These are phyloP conservation scores for Ascochyta lentis DNA, from an alignment of 2,329 filamentous ascomycete species.

Conservation along the genomic window DNA sequence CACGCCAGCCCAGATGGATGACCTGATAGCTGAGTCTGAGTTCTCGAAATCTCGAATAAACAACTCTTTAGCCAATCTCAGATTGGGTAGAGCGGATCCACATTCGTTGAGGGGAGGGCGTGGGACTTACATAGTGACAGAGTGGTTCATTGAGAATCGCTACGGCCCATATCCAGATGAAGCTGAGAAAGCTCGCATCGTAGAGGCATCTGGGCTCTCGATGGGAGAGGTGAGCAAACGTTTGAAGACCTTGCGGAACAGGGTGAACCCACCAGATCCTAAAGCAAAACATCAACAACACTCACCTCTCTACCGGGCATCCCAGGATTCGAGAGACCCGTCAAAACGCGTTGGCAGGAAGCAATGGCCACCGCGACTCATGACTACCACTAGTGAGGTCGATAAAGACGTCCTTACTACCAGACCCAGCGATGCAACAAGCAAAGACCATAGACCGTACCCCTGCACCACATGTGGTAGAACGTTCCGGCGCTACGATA, in stretches of 20 bases:
- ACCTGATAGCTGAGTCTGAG: not conserved
- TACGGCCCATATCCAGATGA: not conserved
- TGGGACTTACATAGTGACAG: not conserved
- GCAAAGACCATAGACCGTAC: not conserved
- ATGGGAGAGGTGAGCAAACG: not conserved
- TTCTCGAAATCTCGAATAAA: not conserved
- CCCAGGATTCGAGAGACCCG: not conserved
- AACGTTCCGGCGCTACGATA: not conserved
- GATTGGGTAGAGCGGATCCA: not conserved
- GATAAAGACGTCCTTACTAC: not conserved
- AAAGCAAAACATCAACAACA: not conserved
- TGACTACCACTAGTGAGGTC: not conserved
- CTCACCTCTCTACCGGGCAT: not conserved
- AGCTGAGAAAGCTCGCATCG: not conserved
- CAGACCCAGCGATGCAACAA: not conserved
- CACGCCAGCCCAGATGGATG: not conserved
- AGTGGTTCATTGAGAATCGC: not conserved
- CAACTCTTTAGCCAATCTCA: not conserved
- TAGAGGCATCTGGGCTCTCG: not conserved
- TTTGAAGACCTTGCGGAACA: not conserved
- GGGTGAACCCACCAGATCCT: not conserved
- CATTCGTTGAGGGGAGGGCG: not conserved
- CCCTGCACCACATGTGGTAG: not conserved
- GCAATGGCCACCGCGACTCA: not conserved
- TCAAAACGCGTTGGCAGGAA: not conserved